Conservation (phyloP, 164 flowering plant genomes). For the Vitis cinerea region DNA sequence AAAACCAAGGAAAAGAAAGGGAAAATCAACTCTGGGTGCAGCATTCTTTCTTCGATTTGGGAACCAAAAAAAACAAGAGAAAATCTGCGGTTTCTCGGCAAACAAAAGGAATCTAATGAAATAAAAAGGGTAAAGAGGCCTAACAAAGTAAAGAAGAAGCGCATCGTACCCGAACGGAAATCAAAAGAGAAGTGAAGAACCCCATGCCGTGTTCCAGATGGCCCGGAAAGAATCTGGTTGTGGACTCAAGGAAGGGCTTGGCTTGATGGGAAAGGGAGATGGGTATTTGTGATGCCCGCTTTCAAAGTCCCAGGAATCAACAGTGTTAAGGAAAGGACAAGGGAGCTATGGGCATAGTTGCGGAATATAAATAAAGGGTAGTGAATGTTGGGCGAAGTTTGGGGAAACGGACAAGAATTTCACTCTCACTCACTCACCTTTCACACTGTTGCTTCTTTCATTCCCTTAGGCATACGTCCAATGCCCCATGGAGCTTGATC, state of each 20-base stretch:
- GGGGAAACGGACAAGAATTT: conserved; percentile 1
- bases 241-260: not conserved
- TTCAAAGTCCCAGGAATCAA: not conserved
- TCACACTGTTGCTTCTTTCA: no score
- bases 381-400: not conserved
- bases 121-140: not conserved
- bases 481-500: no score
- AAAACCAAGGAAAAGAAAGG: not conserved
- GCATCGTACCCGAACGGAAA: not conserved
- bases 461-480: no score
- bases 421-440: not conserved
- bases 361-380: not conserved
- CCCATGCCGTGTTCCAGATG: not conserved
- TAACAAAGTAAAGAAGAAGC: not conserved
- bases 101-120: not conserved
- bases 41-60: no score
- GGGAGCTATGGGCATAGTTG: not conserved
- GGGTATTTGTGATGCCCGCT: no score
- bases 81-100: not conserved
- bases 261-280: not conserved
- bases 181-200: not conserved
- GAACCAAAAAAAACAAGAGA: not conserved
- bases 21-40: no score
- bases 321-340: conserved; percentile 2
- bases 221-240: not conserved